These are phyloP conservation scores for Cryptococcus sp. DNA, from an alignment of 1,284 basidiomycete genomes.

Conservation along the genomic window DNA sequence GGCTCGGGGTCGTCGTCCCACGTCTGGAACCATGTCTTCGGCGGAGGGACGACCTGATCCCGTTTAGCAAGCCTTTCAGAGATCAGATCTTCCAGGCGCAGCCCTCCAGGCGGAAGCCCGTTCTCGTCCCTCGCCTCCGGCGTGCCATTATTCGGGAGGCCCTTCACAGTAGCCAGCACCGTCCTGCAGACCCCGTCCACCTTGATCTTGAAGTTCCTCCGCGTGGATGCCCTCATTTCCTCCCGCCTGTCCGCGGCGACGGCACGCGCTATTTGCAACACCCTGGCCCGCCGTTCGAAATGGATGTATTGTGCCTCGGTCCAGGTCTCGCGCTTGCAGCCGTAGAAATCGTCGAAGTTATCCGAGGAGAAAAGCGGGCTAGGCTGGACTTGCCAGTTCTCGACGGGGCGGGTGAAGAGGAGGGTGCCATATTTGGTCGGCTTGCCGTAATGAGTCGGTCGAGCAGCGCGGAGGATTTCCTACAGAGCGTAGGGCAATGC, in stretches of 20 bases:
- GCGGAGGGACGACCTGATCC: conserved; percentile 15
- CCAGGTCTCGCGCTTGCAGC: conserved; percentile 20
- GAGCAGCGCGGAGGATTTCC: not conserved
- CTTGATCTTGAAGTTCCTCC: conserved; percentile 3
- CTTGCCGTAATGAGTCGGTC: not conserved
- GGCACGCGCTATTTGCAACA: not conserved
- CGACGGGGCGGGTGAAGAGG: conserved; percentile 13
- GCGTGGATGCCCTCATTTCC: not conserved
- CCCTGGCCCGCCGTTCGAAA: conserved; percentile 14
- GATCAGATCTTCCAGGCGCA: not conserved
- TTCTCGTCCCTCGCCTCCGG: conserved; percentile 13
- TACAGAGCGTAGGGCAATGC: not conserved
- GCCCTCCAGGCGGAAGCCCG: conserved; percentile 10
- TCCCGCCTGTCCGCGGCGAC: not conserved
- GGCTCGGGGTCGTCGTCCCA: conserved; percentile 11
- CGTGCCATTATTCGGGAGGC: conserved; percentile 13
- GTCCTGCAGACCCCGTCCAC: not conserved
- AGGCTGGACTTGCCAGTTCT: conserved; percentile 13
- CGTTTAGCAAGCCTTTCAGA: no score
- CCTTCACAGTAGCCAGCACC: conserved; percentile 16
- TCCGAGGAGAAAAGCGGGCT: no score
- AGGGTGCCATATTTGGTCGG: not conserved
- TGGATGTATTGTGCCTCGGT: conserved; percentile 23
- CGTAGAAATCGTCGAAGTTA: no score
- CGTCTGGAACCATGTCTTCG: conserved; percentile 11